Percentiles rank a stretch among this genome's conserved stretches.
phyloP scores from a whole-genome alignment of 192 early-diverging fungal species.

The Martensiomyces pterosporus region DNA sequence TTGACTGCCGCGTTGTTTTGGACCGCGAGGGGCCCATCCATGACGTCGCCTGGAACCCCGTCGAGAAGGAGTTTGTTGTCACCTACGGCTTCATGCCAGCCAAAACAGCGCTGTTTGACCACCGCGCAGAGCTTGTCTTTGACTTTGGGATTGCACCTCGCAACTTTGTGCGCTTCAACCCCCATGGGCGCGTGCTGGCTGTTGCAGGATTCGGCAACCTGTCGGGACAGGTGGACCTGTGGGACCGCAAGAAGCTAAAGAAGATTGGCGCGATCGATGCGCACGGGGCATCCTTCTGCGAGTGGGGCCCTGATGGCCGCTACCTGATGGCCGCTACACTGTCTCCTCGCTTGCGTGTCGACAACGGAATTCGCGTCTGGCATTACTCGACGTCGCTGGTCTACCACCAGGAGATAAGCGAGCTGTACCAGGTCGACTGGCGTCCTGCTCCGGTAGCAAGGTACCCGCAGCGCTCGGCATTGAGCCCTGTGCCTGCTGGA shows the following conservation, averaged over 20 bases:
- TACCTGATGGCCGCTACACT: conserved; percentile 91
- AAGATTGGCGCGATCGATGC: conserved; percentile 79
- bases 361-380: conserved; percentile 97
- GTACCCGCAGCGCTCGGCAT: conserved; percentile 73
- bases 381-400: conserved; percentile 88
- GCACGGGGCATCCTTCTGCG: conserved; percentile 76
- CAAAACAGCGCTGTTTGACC: conserved; percentile 90
- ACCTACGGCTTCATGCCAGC: conserved; percentile 93
- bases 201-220: conserved; percentile 97
- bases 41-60: conserved; percentile 92
- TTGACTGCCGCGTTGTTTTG: conserved; percentile 82
- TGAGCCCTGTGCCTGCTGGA: conserved; percentile 69
- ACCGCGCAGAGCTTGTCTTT: conserved; percentile 74
- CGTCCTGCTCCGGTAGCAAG: conserved; percentile 58
- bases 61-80: conserved; percentile 96
- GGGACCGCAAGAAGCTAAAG: conserved; percentile 84
- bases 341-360: conserved; percentile 91
- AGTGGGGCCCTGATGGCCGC: conserved; percentile 91
- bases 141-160: conserved; percentile 85
- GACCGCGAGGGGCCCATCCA: conserved; percentile 91
- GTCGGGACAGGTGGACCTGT: conserved; percentile 88
- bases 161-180: conserved; percentile 85
- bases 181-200: conserved; percentile 83
- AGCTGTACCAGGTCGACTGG: conserved; percentile 83
- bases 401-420: conserved; percentile 70